Evolutionary conservation across 768 basidiomycete genomes (phyloP).

Genomic region (Tylopilus vinaceipallidus): DNA sequence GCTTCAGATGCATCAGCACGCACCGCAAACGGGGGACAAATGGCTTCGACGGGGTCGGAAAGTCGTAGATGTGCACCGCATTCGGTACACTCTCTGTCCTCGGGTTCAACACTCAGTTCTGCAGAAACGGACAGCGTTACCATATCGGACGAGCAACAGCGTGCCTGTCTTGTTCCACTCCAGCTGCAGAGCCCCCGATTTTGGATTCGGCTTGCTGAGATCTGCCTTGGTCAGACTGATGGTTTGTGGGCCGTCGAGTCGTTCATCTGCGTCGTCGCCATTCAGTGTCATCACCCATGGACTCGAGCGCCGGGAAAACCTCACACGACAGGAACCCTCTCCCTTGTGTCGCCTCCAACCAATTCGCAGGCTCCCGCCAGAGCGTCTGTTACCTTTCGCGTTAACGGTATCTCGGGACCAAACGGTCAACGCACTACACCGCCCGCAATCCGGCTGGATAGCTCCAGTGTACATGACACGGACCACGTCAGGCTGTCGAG

Average conservation of each 20-base stretch:
- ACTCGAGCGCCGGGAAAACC: conserved; percentile 13
- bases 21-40: conserved; percentile 62
- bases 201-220: conserved; percentile 60
- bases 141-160: conserved; percentile 71
- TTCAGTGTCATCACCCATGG: not conserved
- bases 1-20: conserved; percentile 62
- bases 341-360: conserved; percentile 81
- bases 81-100: conserved; percentile 58
- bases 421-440: conserved; percentile 48
- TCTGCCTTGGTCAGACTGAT: conserved; percentile 53
- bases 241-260: conserved; percentile 53
- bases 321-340: conserved; percentile 86
- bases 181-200: conserved; percentile 66
- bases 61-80: conserved; percentile 67
- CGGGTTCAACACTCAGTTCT: not conserved
- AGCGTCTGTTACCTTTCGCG: conserved; percentile 51
- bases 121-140: conserved; percentile 36
- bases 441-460: conserved; percentile 53
- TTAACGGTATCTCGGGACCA: not conserved
- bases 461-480: conserved; percentile 58
- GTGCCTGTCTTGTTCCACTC: conserved; percentile 81
- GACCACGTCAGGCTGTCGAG: conserved; percentile 78
- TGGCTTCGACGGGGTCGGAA: conserved; percentile 57
- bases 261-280: conserved; percentile 51
- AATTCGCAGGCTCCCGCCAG: conserved; percentile 85